Conservation (phyloP, 78 protist species). For the Dictyostelium intermedium region DNA sequence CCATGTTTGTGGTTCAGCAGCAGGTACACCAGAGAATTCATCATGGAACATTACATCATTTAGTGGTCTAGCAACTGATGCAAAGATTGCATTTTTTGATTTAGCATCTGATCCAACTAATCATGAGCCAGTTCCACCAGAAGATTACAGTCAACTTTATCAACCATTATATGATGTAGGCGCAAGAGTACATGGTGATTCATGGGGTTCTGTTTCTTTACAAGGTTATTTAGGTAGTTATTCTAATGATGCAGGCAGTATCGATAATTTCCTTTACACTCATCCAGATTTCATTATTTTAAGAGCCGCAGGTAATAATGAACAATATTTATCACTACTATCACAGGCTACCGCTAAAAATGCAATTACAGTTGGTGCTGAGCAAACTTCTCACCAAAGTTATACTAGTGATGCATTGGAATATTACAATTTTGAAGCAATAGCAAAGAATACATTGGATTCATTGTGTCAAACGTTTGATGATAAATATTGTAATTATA, state of each 20-base stretch:
- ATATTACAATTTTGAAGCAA: not conserved
- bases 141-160: not conserved
- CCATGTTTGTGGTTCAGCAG: slow-evolving; percentile 55
- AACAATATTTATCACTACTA: slow-evolving; percentile 3
- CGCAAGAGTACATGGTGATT: slow-evolving; percentile 75
- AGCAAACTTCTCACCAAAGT: not conserved
- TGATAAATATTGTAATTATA: not conserved
- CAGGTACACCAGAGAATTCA: slow-evolving; percentile 15
- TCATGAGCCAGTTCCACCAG: slow-evolving; percentile 12
- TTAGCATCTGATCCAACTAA: not conserved
- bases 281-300: slow-evolving; percentile 38
- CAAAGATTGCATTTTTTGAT: slow-evolving; percentile 58
- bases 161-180: slow-evolving; percentile 45
- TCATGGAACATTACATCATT: not conserved
- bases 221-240: slow-evolving; percentile 24
- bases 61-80: slow-evolving; percentile 54
- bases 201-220: slow-evolving; percentile 43
- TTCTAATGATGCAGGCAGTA: not conserved
- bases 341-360: slow-evolving; percentile 61
- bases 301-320: slow-evolving; percentile 74
- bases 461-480: not conserved
- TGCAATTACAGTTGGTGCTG: slow-evolving; percentile 40
- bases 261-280: slow-evolving; percentile 26
- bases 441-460: not conserved
- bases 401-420: not conserved